Evolutionary conservation across 2,329 filamentous ascomycete species (phyloP), one percentile per base, ranked within the genome.

Genomic region (Lecanosticta acicola): DNA sequence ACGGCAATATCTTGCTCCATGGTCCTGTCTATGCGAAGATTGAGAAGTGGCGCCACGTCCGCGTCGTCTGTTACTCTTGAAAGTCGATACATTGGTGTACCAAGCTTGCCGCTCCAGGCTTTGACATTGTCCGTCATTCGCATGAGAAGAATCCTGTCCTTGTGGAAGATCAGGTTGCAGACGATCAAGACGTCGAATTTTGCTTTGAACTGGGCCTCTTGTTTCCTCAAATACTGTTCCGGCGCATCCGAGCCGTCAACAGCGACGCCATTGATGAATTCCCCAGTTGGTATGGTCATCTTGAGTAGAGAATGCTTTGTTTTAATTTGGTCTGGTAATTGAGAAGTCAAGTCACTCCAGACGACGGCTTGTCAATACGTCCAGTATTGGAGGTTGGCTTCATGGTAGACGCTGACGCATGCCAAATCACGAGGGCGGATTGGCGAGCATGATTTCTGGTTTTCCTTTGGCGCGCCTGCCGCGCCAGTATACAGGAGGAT

Each of bases 101-200:
- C 50, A 24, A 48, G 16, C 33, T 45, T 49, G 20, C 41, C 39
- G 13, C 35, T 37, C 47, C 47, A 53, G 4, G 42, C 49, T 20
- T 50, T 50, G 20, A 46, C 29, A 3, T 46, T 43, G 19, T 45
- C 41, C 2, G 39, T 34, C 9, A 46, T 46, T 10, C 39, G 41
- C 8, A 50, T 39, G 9, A 53, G 44, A 9, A 53, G 42, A 2
- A 53, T 45, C 14, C 49, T 43, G 34, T 53, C 40, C 32, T 53
- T 41, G 47, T 53, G 39, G 39, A 53, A 53, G 13, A 53, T 48
- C 2, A 53, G 41, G 17, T 49, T 53, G 32, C 32, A 48, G 38
- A 53, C 42, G 14, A 50, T 48, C n/a, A 53, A 14, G 4, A 53
- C 50, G 20, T 53, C 47, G 19, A 53, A 39, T 11, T 33, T 29